phyloP scores from a whole-genome alignment of 2,329 filamentous ascomycete species.

The Didymella segeticola region DNA sequence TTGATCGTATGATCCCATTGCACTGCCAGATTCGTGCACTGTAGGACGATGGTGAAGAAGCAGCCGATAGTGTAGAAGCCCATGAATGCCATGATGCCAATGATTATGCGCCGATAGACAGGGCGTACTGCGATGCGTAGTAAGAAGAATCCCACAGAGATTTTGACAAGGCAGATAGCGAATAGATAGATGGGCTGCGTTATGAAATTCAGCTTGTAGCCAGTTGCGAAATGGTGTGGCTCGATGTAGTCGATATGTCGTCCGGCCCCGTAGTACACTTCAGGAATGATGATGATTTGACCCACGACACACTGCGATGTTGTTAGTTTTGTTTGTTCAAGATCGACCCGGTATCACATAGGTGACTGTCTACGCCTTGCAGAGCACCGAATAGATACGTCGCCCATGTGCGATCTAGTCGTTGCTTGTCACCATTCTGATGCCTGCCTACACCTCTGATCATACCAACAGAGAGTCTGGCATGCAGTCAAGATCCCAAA shows the following conservation, averaged over 20 bases:
- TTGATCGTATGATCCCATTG: slow-evolving; percentile 54
- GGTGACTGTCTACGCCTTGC: background rate
- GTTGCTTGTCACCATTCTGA: background rate
- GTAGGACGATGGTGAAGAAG: slow-evolving; percentile 57
- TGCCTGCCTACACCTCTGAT: background rate
- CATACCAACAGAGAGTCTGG: background rate
- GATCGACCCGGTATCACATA: background rate
- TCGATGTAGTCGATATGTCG: slow-evolving; percentile 55
- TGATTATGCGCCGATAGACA: slow-evolving; percentile 52
- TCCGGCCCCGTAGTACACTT: slow-evolving; percentile 56
- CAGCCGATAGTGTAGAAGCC: slow-evolving; percentile 53
- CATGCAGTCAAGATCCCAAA: too few relatives aligned
- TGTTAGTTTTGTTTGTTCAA: slow-evolving; percentile 9
- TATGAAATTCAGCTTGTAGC: slow-evolving; percentile 57
- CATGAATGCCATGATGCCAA: slow-evolving; percentile 56
- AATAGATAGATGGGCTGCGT: slow-evolving; percentile 56
- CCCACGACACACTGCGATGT: slow-evolving; percentile 46
- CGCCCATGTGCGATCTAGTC: background rate
- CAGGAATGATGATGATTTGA: slow-evolving; percentile 50
- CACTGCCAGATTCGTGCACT: slow-evolving; percentile 56
- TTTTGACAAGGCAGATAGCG: slow-evolving; percentile 56
- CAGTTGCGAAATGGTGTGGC: slow-evolving; percentile 39
- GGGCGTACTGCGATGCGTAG: slow-evolving; percentile 53
- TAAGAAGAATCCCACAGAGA: slow-evolving; percentile 58
- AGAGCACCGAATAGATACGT: background rate